Base-by-base conservation (phyloP, 2,329 filamentous ascomycete genomes). In the Botrytis fabae region DNA sequence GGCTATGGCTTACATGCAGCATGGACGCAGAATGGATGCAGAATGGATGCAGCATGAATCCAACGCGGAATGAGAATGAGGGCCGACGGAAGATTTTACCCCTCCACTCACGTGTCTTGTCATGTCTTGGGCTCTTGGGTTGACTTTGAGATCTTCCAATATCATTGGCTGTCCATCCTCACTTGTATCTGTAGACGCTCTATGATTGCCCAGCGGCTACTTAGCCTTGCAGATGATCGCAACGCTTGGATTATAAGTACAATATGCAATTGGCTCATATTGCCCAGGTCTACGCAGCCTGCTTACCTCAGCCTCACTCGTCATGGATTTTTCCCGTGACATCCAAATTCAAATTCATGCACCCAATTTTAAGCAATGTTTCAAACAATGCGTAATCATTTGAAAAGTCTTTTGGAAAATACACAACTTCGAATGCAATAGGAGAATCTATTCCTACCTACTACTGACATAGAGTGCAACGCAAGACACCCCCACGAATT, bases 341-440 rank as follows among this genome's bases (percentile, higher is more conserved):
- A 12, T 25, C 60, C 35, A 62, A 62, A 62, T 42, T 62, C 60
- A 42, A 62, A 40, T 62, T 62, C 60, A 62, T 62, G 60, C 60
- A 42, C 8, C 16, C 35, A 40, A 38, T 16, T 60, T 22, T 9
- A 25, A 40, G 20, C 35, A 25, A n/a, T 4, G 60, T 62, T 42
- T 62, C 60, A 40, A 22, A 62, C 60, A 12, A 62, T n/a, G 60
- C 38, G 12, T 61, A 25, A 14, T 40, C 22, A 22, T n/a, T n/a
- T 18, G 2, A 61, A n/a, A n/a, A 22, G 10, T 40, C 51, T 28
- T 16, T 61, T 22, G 59, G 40, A 8, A 16, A 40, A 16, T 28
- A 18, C 18, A 8, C 51, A 57, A 28, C 51, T n/a, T 62, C 22
- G 22, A 18, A 62, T 10, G 8, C 9, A 62, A n/a, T 9, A 25